Evolutionary conservation across 768 basidiomycete species (phyloP).

Genomic region (Dictyophora rubrovolvata): DNA sequence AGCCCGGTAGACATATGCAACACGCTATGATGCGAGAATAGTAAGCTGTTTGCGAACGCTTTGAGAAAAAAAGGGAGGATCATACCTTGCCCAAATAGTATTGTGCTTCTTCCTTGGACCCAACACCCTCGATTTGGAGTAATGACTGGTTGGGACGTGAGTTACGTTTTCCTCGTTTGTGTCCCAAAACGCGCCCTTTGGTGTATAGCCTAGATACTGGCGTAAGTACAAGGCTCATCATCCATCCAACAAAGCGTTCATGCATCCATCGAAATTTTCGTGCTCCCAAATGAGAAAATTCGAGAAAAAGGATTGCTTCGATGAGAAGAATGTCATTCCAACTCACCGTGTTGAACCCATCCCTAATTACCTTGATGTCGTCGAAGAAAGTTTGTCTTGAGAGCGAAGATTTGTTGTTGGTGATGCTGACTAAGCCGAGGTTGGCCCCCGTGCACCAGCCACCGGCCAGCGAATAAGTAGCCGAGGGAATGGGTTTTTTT

Average conservation of each 20-base stretch:
- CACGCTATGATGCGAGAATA: constrained; percentile 44
- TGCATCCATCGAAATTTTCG: constrained; percentile 9
- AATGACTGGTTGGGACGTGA: constrained; percentile 91
- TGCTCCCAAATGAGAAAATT: neutral
- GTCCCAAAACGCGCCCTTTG: constrained; percentile 95
- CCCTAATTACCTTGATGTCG: constrained; percentile 9
- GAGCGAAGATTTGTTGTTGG: neutral
- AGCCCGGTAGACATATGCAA: constrained; percentile 97
- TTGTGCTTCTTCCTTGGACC: constrained; percentile 85
- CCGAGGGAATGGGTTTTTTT: neutral
- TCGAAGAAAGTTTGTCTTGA: constrained; percentile 5
- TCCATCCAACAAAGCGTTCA: constrained; percentile 2
- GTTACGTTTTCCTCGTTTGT: constrained; percentile 99
- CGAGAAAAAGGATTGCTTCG: neutral
- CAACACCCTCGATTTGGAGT: constrained; percentile 94
- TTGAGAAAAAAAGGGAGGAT: neutral
- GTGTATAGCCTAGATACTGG: constrained; percentile 64
- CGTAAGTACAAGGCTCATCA: constrained; percentile 6
- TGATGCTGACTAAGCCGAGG: constrained; percentile 1
- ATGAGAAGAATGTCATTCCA: neutral
- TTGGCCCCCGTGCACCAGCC: neutral
- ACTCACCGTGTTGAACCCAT: constrained; percentile 12
- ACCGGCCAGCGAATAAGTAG: neutral
- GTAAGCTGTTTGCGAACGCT: neutral
- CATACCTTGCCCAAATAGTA: constrained; percentile 98